A percentile compares a stretch with the other conserved stretches of the same genome.
These are phyloP conservation scores for Boletellus emodensis DNA, from an alignment of 768 basidiomycete species.

Conservation along the genomic window DNA sequence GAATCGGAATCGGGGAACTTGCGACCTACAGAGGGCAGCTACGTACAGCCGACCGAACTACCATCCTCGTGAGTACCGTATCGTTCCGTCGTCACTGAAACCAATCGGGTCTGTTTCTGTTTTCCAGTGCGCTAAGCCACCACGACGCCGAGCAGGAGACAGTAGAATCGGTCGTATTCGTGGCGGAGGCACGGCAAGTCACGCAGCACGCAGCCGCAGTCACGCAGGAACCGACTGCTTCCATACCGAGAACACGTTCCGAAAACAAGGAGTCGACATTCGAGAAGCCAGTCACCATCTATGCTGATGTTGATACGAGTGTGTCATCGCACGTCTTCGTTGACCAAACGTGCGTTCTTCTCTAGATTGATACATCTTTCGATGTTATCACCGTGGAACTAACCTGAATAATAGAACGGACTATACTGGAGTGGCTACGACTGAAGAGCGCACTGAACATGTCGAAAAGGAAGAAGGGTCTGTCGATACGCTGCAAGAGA, in stretches of 20 bases:
- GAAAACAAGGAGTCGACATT: neutral
- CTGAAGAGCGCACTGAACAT: neutral
- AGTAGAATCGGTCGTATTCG: neutral
- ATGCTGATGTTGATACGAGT: no score
- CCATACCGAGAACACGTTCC: neutral
- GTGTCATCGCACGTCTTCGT: no score
- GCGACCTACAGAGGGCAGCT: no score
- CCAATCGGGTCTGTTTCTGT: neutral
- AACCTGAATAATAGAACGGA: neutral
- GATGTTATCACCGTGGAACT: neutral
- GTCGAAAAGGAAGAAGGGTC: neutral
- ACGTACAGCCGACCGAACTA: neutral
- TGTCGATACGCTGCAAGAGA: neutral
- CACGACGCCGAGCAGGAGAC: neutral
- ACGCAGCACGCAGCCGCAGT: neutral
- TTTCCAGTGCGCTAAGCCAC: neutral
- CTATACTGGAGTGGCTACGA: neutral
- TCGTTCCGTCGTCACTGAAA: neutral
- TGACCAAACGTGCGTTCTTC: neutral
- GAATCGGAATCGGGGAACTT: neutral
- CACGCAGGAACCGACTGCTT: no score
- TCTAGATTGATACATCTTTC: no score
- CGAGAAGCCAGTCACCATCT: neutral
- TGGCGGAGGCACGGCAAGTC: neutral
- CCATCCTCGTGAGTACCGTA: slow-evolving; percentile 2